Percentiles rank a stretch among this genome's conserved stretches.
phyloP scores from a whole-genome alignment of 805 yeast species.

The Metschnikowia arizonensis region DNA sequence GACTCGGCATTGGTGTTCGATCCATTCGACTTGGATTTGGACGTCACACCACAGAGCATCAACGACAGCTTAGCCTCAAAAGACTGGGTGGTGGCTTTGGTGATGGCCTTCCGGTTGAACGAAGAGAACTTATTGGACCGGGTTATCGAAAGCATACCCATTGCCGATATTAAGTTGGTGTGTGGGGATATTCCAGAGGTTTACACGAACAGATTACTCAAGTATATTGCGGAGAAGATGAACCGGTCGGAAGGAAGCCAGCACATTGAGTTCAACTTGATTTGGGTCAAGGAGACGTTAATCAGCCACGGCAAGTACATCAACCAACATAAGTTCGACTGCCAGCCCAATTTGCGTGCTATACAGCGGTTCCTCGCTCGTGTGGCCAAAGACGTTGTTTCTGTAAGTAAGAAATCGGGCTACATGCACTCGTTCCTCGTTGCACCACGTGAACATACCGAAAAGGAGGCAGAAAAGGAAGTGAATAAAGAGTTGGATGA shows the following conservation, averaged over 20 bases:
- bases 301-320: slow-evolving; percentile 76
- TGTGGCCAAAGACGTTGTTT: slow-evolving; percentile 68
- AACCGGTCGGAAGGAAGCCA: slow-evolving; percentile 55
- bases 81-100: slow-evolving; percentile 70
- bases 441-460: slow-evolving; percentile 10
- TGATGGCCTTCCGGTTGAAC: slow-evolving; percentile 91
- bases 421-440: slow-evolving; percentile 51
- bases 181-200: slow-evolving; percentile 70
- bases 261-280: slow-evolving; percentile 77
- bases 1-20: slow-evolving; percentile 77
- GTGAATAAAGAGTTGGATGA: slow-evolving; percentile 13
- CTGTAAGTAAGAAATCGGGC: slow-evolving; percentile 49
- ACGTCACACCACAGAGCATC: slow-evolving; percentile 80
- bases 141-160: slow-evolving; percentile 70
- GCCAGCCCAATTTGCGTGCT: slow-evolving; percentile 60
- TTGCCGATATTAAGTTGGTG: slow-evolving; percentile 64
- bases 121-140: slow-evolving; percentile 68
- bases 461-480: slow-evolving; percentile 9
- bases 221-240: slow-evolving; percentile 60
- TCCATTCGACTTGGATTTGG: slow-evolving; percentile 92
- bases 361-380: slow-evolving; percentile 72
- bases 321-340: slow-evolving; percentile 54
- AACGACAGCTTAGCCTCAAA: slow-evolving; percentile 53
- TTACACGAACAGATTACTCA: slow-evolving; percentile 63
- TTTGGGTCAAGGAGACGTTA: slow-evolving; percentile 74